phyloP scores from a whole-genome alignment of 2,329 filamentous ascomycete genomes.

The Colletotrichum agaves region DNA sequence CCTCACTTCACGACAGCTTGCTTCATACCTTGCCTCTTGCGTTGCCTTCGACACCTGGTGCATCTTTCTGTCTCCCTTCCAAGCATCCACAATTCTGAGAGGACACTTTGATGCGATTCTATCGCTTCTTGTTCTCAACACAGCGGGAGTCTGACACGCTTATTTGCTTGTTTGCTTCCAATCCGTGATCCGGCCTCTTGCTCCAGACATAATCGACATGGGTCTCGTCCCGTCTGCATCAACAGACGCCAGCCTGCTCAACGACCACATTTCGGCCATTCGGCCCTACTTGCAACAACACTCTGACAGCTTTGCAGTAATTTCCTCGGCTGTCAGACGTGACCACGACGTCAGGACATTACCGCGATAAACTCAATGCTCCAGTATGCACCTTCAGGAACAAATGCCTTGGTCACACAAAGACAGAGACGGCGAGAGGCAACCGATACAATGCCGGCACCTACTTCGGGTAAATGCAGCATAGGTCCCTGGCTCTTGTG shows the following conservation, averaged over 20 bases:
- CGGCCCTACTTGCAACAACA: slow-evolving; percentile 2
- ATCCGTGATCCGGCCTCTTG: neutral
- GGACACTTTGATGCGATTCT: slow-evolving; percentile 2
- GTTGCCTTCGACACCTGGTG: neutral
- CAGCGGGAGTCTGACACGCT: slow-evolving; percentile 6
- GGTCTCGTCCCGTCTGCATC: slow-evolving; percentile 6
- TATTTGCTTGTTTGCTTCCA: slow-evolving; percentile 3
- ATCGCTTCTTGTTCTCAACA: slow-evolving; percentile 17
- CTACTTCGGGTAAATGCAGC: slow-evolving; percentile 1
- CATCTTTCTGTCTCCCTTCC: neutral
- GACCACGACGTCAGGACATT: slow-evolving; percentile 4
- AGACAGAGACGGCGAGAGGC: neutral
- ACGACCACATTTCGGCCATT: neutral
- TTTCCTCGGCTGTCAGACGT: neutral
- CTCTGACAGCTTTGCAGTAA: neutral
- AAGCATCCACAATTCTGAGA: slow-evolving; percentile 23
- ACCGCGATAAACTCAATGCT: neutral
- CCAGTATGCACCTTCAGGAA: neutral
- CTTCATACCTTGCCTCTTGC: too few species aligned
- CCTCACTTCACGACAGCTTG: too few species aligned
- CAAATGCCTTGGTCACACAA: neutral
- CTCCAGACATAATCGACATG: slow-evolving; percentile 14
- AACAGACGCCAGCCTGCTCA: neutral
- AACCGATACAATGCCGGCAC: neutral
- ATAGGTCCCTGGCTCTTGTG: slow-evolving; percentile 9